These are phyloP conservation scores for Teunomyces tritomae DNA, from an alignment of 805 yeast genomes.

Conservation along the genomic window DNA sequence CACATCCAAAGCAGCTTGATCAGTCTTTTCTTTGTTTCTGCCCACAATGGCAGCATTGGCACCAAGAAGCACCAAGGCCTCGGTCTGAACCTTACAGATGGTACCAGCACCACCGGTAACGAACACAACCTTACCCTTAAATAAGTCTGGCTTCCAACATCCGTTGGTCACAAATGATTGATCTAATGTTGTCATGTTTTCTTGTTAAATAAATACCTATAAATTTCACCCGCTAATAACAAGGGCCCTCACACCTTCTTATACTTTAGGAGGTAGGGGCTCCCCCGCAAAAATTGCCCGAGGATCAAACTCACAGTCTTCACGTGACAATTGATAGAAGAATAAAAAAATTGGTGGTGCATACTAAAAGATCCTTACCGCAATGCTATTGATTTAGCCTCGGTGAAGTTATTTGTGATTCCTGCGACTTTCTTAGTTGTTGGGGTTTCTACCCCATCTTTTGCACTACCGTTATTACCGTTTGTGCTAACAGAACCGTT, in stretches of 20 bases:
- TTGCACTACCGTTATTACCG: not conserved
- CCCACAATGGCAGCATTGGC: conserved; percentile 30
- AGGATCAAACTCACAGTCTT: not conserved
- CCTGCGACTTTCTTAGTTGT: conserved; percentile 1
- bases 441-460: not conserved
- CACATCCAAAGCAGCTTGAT: conserved; percentile 21
- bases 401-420: not conserved
- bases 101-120: conserved; percentile 32
- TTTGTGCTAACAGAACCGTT: not conserved
- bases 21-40: conserved; percentile 23
- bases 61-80: conserved; percentile 26
- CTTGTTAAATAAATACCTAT: not conserved
- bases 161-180: conserved; percentile 17
- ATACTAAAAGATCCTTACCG: not conserved
- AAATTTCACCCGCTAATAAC: not conserved
- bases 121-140: conserved; percentile 29
- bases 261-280: not conserved
- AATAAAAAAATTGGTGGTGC: too few species aligned
- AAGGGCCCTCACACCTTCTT: not conserved
- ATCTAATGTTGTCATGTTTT: conserved; percentile 10
- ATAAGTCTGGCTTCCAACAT: conserved; percentile 24
- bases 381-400: not conserved
- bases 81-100: conserved; percentile 28
- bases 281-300: conserved; percentile 2
- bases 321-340: not conserved